Conservation (phyloP, 345 rosid genomes). For the Arabis alpina region DNA sequence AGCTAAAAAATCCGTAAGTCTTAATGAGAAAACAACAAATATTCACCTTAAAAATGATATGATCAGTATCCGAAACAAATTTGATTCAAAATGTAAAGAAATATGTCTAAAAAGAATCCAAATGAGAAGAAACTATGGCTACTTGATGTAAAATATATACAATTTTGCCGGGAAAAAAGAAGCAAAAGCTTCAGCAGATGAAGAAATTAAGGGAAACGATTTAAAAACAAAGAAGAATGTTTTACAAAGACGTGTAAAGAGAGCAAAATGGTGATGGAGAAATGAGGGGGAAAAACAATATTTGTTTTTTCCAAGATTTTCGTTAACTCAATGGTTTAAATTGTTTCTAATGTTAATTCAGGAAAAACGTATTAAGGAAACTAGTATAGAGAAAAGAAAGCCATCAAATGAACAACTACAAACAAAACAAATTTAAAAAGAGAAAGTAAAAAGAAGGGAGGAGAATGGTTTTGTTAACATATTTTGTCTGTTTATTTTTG, state of each 20-base stretch:
- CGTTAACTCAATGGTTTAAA: slow-evolving; percentile 26
- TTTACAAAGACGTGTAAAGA: slow-evolving; percentile 8
- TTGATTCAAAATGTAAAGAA: neutral
- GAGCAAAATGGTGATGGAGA: slow-evolving; percentile 28
- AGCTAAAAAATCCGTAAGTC: slow-evolving; percentile 1
- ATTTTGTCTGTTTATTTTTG: neutral
- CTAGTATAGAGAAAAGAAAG: slow-evolving; percentile 3
- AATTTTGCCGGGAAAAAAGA: neutral
- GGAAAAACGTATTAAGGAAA: neutral
- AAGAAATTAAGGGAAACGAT: neutral
- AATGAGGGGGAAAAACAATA: slow-evolving; percentile 8
- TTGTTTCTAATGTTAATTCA: neutral
- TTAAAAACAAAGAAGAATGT: neutral
- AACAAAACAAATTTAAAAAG: neutral
- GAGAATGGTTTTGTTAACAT: slow-evolving; percentile 5
- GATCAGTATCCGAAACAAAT: neutral
- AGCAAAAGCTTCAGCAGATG: neutral
- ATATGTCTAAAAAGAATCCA: neutral
- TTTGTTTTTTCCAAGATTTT: slow-evolving; percentile 20
- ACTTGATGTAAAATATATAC: neutral
- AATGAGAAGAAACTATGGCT: neutral
- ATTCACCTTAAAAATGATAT: neutral
- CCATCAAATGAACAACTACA: slow-evolving; percentile 23
- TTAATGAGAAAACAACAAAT: neutral
- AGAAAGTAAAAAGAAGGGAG: slow-evolving; percentile 15